A percentile compares a stretch with the other conserved stretches of the same genome.
Conservation (phyloP, 2,329 filamentous ascomycete genomes). For the Penicillium crustosum region DNA sequence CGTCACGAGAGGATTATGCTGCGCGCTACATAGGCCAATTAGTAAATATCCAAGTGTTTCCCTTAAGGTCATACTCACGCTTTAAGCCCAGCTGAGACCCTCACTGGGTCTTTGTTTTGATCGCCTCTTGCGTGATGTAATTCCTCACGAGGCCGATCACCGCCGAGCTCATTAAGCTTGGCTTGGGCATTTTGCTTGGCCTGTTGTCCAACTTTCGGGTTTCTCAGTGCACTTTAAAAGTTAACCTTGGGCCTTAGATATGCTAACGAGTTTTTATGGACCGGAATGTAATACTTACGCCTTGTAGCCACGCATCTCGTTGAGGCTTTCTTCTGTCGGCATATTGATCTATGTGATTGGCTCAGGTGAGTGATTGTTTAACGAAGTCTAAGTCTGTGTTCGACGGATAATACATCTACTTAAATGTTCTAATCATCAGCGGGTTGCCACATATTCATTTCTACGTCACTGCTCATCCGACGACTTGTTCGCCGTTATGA, state of each 20-base stretch:
- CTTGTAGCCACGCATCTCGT: conserved; percentile 5
- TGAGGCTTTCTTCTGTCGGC: not conserved
- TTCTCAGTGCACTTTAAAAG: not conserved
- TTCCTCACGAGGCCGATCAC: not conserved
- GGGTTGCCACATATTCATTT: not conserved
- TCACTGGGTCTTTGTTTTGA: not conserved
- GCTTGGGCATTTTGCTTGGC: not conserved
- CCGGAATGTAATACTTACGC: not conserved
- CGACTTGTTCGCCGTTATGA: not conserved
- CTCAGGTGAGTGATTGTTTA: not conserved
- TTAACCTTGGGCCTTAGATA: not conserved
- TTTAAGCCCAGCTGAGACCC: not conserved
- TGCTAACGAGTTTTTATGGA: not conserved
- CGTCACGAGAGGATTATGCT: not conserved
- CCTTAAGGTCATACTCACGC: not conserved
- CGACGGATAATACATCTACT: not conserved
- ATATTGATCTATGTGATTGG: not conserved
- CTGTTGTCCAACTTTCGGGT: not conserved
- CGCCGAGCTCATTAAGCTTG: not conserved
- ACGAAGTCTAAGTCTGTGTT: not conserved
- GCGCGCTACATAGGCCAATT: not conserved
- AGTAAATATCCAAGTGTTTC: not conserved
- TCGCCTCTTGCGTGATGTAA: not conserved
- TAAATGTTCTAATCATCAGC: not conserved
- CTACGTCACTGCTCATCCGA: not conserved